Base-by-base conservation (phyloP, 1,284 basidiomycete species). In the Lignosus rhinocerotis region DNA sequence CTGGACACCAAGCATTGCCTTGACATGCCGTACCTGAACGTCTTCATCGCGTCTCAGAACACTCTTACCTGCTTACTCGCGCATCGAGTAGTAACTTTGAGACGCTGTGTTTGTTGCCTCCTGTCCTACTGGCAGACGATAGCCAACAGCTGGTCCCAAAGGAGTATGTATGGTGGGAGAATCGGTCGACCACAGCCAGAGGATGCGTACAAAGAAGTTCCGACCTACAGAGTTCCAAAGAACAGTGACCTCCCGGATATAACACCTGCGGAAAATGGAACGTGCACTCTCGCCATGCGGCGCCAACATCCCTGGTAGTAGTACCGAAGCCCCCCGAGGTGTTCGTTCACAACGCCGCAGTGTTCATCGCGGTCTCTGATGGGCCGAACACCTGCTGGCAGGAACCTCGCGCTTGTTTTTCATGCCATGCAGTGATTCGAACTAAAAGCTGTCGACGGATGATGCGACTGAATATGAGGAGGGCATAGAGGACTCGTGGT, bases 51-150 rank as follows among this genome's bases (percentile, higher is more conserved):
- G 4, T 25, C 25, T 25, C 25, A 25, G 25, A 25, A 2, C 25
- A 25, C 25, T 25, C 25, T 25, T 25, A 25, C 25, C 25, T 25
- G 36, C 36, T 11, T 12, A 6, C 36, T 8, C 36, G 36, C 14
- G 11, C 55, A 42, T 63, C 57, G 55, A 58, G 64, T 63, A 88
- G 85, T 58, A 84, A 86, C n/a, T n/a, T n/a, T 39, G 86, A 88
- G 67, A 70, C 78, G 0, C 64, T 88, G 47, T 76, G 86, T 46
- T 70, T 87, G 36, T 76, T 77, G 43, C 83, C 86, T 12, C 75
- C 83, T 11, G 72, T 85, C 8, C 76, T n/a, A n/a, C n/a, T n/a
- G n/a, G n/a, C 79, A 8, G 79, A 77, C 32, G 80, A 78, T 41
- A 76, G 80, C 30, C 80, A 83, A 53, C 79, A 86, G 39, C 72